Evolutionary conservation across 768 basidiomycete species (phyloP).

Genomic region (Boletus sp.): DNA sequence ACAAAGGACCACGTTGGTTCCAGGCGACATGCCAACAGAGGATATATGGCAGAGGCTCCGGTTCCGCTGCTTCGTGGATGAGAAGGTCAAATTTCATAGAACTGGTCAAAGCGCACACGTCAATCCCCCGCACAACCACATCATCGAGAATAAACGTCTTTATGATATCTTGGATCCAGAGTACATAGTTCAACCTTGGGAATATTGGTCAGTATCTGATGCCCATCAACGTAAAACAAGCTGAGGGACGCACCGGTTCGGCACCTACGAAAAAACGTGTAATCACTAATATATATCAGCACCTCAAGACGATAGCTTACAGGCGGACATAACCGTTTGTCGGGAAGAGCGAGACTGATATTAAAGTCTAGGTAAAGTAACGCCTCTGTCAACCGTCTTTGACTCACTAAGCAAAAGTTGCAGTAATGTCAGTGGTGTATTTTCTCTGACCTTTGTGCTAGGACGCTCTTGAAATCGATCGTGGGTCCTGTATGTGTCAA

Average conservation of each 20-base stretch:
- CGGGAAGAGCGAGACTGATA: conserved; percentile 53
- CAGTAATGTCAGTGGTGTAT: not conserved
- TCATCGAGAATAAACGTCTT: conserved; percentile 21
- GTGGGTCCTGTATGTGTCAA: conserved; percentile 31
- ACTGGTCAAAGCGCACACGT: conserved; percentile 55
- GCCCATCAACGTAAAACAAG: not conserved
- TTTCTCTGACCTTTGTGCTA: conserved; percentile 58
- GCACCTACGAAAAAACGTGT: conserved; percentile 46
- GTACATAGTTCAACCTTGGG: conserved; percentile 77
- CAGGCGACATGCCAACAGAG: conserved; percentile 64
- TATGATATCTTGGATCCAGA: conserved; percentile 79
- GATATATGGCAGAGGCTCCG: conserved; percentile 88
- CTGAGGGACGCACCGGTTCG: conserved; percentile 54
- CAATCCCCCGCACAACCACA: conserved; percentile 50
- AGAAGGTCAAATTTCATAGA: not conserved
- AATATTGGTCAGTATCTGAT: not conserved
- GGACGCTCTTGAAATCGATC: conserved; percentile 77
- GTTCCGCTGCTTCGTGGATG: conserved; percentile 60
- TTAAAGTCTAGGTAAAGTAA: conserved; percentile 75
- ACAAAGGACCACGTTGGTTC: conserved; percentile 56
- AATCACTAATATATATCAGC: not conserved
- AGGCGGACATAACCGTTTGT: conserved; percentile 82
- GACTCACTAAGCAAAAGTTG: conserved; percentile 11
- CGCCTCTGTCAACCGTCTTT: conserved; percentile 75
- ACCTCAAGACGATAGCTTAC: conserved; percentile 42